Base-by-base conservation (phyloP, 1,284 basidiomycete genomes). In the Moniliophthora roreri region DNA sequence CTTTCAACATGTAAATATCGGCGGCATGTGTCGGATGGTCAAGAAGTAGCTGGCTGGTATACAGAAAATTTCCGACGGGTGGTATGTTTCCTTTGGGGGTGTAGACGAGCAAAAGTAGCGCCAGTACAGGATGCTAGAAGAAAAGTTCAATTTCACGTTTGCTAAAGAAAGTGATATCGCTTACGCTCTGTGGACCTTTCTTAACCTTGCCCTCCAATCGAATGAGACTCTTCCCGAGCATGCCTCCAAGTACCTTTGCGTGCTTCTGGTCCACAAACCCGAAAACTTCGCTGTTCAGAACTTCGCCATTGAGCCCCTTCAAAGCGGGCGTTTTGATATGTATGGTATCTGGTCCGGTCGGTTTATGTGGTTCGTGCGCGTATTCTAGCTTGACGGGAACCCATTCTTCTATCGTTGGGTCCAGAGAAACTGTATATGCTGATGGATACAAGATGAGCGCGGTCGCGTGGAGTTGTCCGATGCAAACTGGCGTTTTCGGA, bases 1-100 rank as follows among this genome's bases (percentile, higher is more conserved):
- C 82, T 61, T 69, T 65, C 57, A 93, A 81, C 46, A 85, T 80
- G 38, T 78, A 73, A 54, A 77, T 60, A 60, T 87, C 82, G 57
- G 75, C 78, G 15, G 69, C 79, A 51, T 65, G 79, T 61, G 73
- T 81, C 0, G 96, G 96, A 63, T 96, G 89, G 61, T 94, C 87
- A 47, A 98, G 82, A 54, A 88, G 77, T 15, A 96, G 74, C 44
- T 80, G 80, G 53, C 80, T 79, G 51, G 82, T 76, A 10, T 82
- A 78, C 45, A 99, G 79, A 61, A 85, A 87, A 59, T 85, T 78
- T 51, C 90, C 85, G 59, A 99, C 87, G 53, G 89, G 84, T 16
- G 78, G 72, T 57, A 98, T 87, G 68, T 97, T 95, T 35, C 92
- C 90, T 60, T 95, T 95, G 4, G 93, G 90, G 11, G 94, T 95